Conservation (phyloP, 208 protist genomes). For the Crithidia fasciculata region DNA sequence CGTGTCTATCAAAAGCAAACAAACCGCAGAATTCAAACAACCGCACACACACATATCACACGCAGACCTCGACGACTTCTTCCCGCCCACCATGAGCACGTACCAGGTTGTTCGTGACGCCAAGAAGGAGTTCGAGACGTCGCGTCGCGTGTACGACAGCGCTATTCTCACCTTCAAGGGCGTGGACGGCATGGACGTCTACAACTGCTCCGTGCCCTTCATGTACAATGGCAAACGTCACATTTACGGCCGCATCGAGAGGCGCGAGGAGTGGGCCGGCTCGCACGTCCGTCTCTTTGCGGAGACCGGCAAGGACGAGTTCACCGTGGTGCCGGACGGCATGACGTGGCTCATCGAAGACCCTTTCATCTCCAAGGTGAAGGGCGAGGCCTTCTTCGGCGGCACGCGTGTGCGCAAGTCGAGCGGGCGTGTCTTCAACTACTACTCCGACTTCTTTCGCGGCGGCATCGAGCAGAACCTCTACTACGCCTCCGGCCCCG, state of each 20-base stretch:
- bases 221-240: conserved; percentile 49
- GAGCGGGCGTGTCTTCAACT: conserved; percentile 40
- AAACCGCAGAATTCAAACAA: background rate
- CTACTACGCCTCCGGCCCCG: conserved; percentile 55
- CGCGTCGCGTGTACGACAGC: conserved; percentile 47
- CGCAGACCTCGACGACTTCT: background rate
- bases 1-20: too few relatives aligned
- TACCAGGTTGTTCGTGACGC: conserved; percentile 40
- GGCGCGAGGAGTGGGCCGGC: conserved; percentile 48
- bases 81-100: conserved; percentile 23
- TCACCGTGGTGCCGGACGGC: conserved; percentile 39
- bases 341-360: conserved; percentile 66
- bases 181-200: conserved; percentile 62
- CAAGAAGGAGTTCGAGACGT: conserved; percentile 48
- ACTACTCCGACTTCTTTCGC: conserved; percentile 68
- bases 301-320: conserved; percentile 69
- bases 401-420: conserved; percentile 57
- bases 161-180: conserved; percentile 54
- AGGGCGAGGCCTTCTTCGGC: conserved; percentile 58
- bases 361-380: conserved; percentile 52
- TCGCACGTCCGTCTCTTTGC: conserved; percentile 59
- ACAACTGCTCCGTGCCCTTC: conserved; percentile 70
- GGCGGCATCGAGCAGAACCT: conserved; percentile 44
- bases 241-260: conserved; percentile 62
- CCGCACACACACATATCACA: background rate